Evolutionary conservation across 495 filamentous ascomycete species (phyloP), one percentile per base, ranked within the genome.

Genomic region (Acidiella bohemica): DNA sequence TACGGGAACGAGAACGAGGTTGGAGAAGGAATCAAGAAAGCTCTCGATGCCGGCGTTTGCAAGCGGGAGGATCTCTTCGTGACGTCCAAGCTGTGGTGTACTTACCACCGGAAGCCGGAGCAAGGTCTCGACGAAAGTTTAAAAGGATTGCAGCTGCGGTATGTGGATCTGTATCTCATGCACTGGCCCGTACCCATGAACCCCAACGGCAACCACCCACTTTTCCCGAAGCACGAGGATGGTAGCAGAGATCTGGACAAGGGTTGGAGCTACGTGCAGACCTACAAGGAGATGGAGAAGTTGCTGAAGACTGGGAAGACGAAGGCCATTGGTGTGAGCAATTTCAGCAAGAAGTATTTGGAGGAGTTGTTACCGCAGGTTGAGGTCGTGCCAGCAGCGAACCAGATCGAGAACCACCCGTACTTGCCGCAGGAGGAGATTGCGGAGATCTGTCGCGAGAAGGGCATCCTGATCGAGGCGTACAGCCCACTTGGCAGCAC

Each of bases 121-220:
- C 62, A 76, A 34, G 75, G 68, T 2, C 59, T 92, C 13, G 72
- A 88, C 43, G 69, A 74, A 59, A 80, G 75, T 46, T 63, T 93
- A 52, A 72, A 75, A 59, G 68, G 67, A 33, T 58, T 93, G 36
- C 76, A 78, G 20, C 57, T 87, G 42, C 75, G 82, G 40, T 92
- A 93, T 60, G 68, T 93, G 6, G 85, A 93, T 59, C 60, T 93
- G 41, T 87, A 78, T 53, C 63, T 93, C 46, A 66, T 75, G 56
- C 83, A 93, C 60, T 88, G 83, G 83, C 81, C 84, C 2, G 62
- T 85, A 33, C 72, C 81, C 40, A 83, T 92, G 79, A 87, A 85
- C 57, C 77, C 77, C 12, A 66, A 77, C 29, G 76, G 82, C 35
- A 84, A 81, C 64, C 71, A 90, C 60, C 73, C 76, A 49, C 62